Percentiles rank a stretch among this genome's conserved stretches.
Conservation (phyloP, 1,284 basidiomycete species). For the Cryptococcus neoformans region DNA sequence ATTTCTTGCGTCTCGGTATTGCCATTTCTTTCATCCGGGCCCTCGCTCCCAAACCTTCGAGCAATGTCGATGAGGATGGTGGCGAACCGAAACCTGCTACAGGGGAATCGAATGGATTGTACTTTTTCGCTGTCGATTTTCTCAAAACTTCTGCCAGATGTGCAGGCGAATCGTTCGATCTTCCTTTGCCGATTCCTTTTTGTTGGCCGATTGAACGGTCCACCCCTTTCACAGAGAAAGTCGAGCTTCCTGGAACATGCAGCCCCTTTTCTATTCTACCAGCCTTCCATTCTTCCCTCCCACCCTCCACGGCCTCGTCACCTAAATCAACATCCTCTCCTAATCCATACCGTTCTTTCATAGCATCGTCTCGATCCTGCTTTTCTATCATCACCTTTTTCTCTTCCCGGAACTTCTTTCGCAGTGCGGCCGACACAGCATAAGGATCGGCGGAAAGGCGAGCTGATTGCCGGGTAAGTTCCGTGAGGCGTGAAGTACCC, state of each 20-base stretch:
- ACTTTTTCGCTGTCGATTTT: constrained; percentile 34
- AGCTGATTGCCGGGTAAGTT: constrained; percentile 68
- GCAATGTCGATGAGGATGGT: neutral
- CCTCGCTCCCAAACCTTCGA: neutral
- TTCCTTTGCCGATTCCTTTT: constrained; percentile 19
- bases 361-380: constrained; percentile 61
- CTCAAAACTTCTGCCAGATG: constrained; percentile 6
- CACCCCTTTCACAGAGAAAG: constrained; percentile 5
- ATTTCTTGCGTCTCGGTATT: neutral
- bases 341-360: constrained; percentile 71
- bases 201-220: constrained; percentile 4
- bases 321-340: constrained; percentile 53
- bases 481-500: constrained; percentile 70
- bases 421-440: constrained; percentile 64
- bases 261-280: constrained; percentile 25
- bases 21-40: neutral
- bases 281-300: constrained; percentile 26
- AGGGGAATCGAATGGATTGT: constrained; percentile 33
- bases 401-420: constrained; percentile 77
- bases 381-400: constrained; percentile 73
- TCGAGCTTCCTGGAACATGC: neutral
- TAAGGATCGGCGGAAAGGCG: constrained; percentile 82
- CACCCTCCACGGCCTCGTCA: constrained; percentile 26
- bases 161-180: constrained; percentile 2
- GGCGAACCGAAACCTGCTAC: no score